Evolutionary conservation across 129 eudicot genomes (phyloP), one percentile per base, ranked within the genome.

Genomic region (Rutidosis leptorrhynchoides): DNA sequence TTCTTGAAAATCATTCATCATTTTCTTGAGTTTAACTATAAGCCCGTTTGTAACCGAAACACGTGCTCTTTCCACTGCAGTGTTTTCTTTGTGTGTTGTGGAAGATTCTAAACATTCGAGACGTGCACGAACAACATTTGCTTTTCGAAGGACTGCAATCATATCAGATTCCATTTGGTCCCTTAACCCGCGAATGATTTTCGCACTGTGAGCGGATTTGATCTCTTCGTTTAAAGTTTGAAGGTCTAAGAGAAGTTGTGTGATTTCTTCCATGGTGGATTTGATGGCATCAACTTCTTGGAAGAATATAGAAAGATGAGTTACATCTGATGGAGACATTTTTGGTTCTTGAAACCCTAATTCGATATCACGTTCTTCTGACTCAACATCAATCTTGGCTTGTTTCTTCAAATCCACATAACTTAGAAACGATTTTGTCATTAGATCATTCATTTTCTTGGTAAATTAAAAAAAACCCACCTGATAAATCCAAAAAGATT

Each of bases 331-430:
- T 40, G 70, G 83, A 74, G 71, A 71, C 24, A 78, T 32, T 6
- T 67, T 67, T 1, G 62, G 69, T 33, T 75, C 74, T 70, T 74
- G 69, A 26, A 56, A 4, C 10, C 88, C 87, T 64, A 61, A 60
- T 17, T 82, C 89, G 43, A 80, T 1, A 35, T 87, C 93, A 1
- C 15, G 59, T 60, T 78, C 84, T 43, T 80, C 83, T 3, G 69
- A 23, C 53, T 88, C 68, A 19, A 60, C 52, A 67, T 88, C 98
- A 57, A 79, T 64, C 45, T 80, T 65, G 79, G 93, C 83, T 74
- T 92, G 96, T 79, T 85, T 92, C 90, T 92, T 92, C 78, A 92
- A 71, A 16, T 92, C 98, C 66, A 77, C 91, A 76, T 92, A 88
- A 85, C 80, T 82, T 79, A 83, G 53, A 65, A 92, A 88, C 56